These are phyloP conservation scores for Phoma sp. DNA, from an alignment of 2,329 filamentous ascomycete genomes.

Conservation along the genomic window DNA sequence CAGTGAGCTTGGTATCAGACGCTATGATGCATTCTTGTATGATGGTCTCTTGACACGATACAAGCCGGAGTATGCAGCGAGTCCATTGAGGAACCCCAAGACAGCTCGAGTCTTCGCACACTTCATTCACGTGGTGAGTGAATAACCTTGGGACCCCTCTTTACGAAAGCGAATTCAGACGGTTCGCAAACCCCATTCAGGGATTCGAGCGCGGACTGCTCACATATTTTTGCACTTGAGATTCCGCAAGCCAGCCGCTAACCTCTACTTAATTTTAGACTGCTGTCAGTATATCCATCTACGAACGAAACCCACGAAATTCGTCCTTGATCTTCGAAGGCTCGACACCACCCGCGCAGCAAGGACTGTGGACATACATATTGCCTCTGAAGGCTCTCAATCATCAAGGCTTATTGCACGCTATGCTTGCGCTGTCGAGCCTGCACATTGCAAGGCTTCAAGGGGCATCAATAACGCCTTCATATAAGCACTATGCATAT, in stretches of 20 bases:
- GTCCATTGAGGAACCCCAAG: conserved; percentile 78
- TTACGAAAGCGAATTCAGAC: background rate
- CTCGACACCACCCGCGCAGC: conserved; percentile 36
- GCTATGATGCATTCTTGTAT: conserved; percentile 58
- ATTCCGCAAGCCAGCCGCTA: conserved; percentile 11
- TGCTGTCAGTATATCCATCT: conserved; percentile 84
- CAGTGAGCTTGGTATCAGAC: conserved; percentile 47
- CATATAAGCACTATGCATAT: conserved; percentile 90
- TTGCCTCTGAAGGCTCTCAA: conserved; percentile 81
- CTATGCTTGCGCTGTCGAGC: conserved; percentile 86
- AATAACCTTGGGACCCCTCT: background rate
- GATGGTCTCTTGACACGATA: conserved; percentile 56
- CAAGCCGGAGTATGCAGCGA: conserved; percentile 56
- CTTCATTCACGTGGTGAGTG: conserved; percentile 75
- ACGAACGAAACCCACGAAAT: conserved; percentile 81
- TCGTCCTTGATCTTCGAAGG: conserved; percentile 70
- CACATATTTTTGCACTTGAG: too few species aligned
- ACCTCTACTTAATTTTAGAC: conserved; percentile 55
- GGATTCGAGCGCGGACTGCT: background rate
- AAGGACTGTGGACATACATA: conserved; percentile 71
- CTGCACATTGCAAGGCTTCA: conserved; percentile 88
- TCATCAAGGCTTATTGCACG: conserved; percentile 86
- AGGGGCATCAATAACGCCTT: conserved; percentile 75
- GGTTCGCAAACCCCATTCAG: background rate
- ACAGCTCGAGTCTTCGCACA: conserved; percentile 88